Percentiles rank a stretch among this genome's conserved stretches.
phyloP scores from a whole-genome alignment of 208 protist genomes.

The Trypanosoma rangeli region DNA sequence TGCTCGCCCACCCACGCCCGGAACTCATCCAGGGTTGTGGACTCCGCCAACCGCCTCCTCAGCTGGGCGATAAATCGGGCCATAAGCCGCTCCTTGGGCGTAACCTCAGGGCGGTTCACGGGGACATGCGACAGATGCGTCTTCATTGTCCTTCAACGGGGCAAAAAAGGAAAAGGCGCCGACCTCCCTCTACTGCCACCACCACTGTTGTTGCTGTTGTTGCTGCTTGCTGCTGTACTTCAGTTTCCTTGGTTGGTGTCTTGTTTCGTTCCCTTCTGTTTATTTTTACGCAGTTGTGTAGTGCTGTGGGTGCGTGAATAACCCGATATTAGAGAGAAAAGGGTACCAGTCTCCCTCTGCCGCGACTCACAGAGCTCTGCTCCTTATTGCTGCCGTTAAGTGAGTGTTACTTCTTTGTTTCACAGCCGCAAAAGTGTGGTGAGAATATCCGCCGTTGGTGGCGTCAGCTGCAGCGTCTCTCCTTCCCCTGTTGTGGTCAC shows the following conservation, averaged over 20 bases:
- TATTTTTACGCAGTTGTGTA: too few relatives aligned
- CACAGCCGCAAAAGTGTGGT: too few relatives aligned
- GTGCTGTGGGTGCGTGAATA: too few relatives aligned
- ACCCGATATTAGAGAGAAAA: too few relatives aligned
- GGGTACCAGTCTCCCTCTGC: too few relatives aligned
- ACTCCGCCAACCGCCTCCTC: slow-evolving; percentile 1
- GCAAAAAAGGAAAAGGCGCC: not conserved
- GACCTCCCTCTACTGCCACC: not conserved
- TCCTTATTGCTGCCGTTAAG: too few relatives aligned
- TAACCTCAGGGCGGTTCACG: not conserved
- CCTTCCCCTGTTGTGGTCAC: not conserved
- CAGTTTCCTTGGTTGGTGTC: not conserved
- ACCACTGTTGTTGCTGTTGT: not conserved
- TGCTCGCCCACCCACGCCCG: slow-evolving; percentile 16
- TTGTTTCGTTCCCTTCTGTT: too few relatives aligned
- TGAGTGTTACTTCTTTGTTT: too few relatives aligned
- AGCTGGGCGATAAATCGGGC: slow-evolving; percentile 21
- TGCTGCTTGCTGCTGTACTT: not conserved
- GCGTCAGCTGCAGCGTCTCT: not conserved
- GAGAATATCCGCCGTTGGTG: too few relatives aligned
- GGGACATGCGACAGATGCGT: not conserved
- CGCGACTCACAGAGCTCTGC: too few relatives aligned
- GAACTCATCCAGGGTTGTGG: slow-evolving; percentile 26
- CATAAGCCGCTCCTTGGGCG: not conserved
- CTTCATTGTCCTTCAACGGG: not conserved